A percentile compares a stretch with the other conserved stretches of the same genome.
Evolutionary conservation across 225 moss, liverwort and hornwort genomes (phyloP).

Genomic region (Bryoerythrophyllum caledonicum): DNA sequence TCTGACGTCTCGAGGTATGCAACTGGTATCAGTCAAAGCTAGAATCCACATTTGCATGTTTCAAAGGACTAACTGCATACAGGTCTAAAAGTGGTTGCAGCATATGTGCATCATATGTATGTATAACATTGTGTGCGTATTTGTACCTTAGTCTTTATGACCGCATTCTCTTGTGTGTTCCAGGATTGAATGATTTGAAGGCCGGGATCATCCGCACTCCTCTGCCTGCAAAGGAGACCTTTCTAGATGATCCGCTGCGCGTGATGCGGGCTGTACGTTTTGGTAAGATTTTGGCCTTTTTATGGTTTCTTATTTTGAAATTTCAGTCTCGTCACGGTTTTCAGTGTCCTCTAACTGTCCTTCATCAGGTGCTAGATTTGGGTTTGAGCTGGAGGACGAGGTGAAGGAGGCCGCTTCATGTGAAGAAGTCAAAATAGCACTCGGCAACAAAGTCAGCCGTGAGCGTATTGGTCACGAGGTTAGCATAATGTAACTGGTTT

Average conservation of each 20-base stretch:
- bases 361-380: constrained; percentile 74
- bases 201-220: constrained; percentile 78
- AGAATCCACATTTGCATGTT: neutral
- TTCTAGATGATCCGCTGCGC: constrained; percentile 90
- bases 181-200: constrained; percentile 74
- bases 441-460: constrained; percentile 82
- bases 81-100: too few species aligned
- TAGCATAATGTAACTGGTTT: neutral
- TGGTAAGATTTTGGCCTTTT: constrained; percentile 43
- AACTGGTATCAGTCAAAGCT: constrained; percentile 1
- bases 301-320: too few species aligned
- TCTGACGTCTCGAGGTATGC: constrained; percentile 63
- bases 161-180: neutral
- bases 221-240: constrained; percentile 73
- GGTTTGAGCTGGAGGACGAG: constrained; percentile 69
- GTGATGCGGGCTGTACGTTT: constrained; percentile 82
- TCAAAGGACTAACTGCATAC: neutral
- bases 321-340: neutral
- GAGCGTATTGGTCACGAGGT: constrained; percentile 95
- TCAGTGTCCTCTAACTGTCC: constrained; percentile 1
- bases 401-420: constrained; percentile 75
- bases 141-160: constrained; percentile 5
- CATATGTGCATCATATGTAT: too few species aligned
- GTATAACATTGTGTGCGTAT: too few species aligned
- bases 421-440: constrained; percentile 69